Conservation (phyloP, 768 basidiomycete species). For the Dentipellis sp. region DNA sequence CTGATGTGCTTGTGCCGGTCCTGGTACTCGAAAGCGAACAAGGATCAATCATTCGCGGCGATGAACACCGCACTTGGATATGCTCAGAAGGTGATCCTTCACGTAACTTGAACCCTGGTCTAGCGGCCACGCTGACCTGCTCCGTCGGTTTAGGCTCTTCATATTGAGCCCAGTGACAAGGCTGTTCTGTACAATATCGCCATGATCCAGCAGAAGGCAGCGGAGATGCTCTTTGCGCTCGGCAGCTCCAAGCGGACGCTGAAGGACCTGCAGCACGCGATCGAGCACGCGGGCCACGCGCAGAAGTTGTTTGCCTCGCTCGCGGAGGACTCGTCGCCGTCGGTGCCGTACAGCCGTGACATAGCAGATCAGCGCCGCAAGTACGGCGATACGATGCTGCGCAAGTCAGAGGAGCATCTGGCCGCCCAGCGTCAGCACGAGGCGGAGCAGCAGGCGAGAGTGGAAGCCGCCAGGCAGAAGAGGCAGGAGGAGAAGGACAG, state of each 20-base stretch:
- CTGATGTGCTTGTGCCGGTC: constrained; percentile 83
- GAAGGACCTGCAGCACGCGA: constrained; percentile 67
- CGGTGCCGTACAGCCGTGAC: constrained; percentile 77
- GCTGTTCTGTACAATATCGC: constrained; percentile 92
- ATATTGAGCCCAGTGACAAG: constrained; percentile 81
- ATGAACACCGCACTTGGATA: constrained; percentile 83
- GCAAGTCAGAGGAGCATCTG: constrained; percentile 75
- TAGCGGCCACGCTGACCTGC: constrained; percentile 25
- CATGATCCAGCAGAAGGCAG: constrained; percentile 96
- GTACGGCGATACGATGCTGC: constrained; percentile 83
- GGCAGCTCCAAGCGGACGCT: constrained; percentile 69
- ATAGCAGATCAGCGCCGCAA: constrained; percentile 84
- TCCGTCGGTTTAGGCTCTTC: constrained; percentile 52
- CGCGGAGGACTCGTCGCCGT: constrained; percentile 57
- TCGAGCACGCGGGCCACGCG: constrained; percentile 76
- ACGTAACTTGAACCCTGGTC: constrained; percentile 12
- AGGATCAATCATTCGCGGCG: constrained; percentile 72
- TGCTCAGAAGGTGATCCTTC: constrained; percentile 56
- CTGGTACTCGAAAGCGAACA: constrained; percentile 91
- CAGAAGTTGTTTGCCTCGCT: constrained; percentile 83
- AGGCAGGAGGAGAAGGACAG: constrained; percentile 74
- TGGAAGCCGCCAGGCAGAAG: constrained; percentile 67
- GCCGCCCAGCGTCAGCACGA: constrained; percentile 64
- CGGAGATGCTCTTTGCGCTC: constrained; percentile 77
- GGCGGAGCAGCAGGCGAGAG: constrained; percentile 55